Conservation (phyloP, 257 asterid genomes). For the Solanum tarijense region DNA sequence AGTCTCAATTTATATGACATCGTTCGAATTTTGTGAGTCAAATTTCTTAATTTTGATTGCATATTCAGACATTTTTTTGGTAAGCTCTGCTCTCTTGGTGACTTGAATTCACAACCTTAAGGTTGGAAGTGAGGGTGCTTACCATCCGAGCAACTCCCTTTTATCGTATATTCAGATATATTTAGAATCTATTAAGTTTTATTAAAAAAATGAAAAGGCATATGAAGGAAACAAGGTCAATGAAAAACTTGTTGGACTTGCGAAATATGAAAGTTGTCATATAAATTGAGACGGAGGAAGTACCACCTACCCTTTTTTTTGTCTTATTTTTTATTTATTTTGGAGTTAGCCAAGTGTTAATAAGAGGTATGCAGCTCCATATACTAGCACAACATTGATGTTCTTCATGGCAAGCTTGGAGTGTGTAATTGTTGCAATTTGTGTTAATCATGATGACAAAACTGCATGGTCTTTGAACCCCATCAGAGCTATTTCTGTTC, state of each 20-base stretch:
- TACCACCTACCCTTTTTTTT: background rate
- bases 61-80: background rate
- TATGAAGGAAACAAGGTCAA: background rate
- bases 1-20: background rate
- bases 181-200: background rate
- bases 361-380: slow-evolving; percentile 50
- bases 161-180: background rate
- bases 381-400: slow-evolving; percentile 66
- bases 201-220: background rate
- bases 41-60: background rate
- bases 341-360: slow-evolving; percentile 41
- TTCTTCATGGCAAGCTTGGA: slow-evolving; percentile 65
- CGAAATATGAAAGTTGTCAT: background rate
- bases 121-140: no score
- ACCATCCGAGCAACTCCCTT: no score
- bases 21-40: background rate
- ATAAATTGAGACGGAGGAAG: background rate
- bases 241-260: background rate
- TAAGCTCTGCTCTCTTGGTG: no score
- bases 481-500: slow-evolving; percentile 50
- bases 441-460: slow-evolving; percentile 29
- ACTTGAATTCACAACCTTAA: no score
- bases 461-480: slow-evolving; percentile 59
- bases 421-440: slow-evolving; percentile 42
- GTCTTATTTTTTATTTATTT: background rate